A percentile compares a stretch with the other conserved stretches of the same genome.
These are phyloP conservation scores for Salix arbutifolia DNA, from an alignment of 345 rosid genomes.

Conservation along the genomic window DNA sequence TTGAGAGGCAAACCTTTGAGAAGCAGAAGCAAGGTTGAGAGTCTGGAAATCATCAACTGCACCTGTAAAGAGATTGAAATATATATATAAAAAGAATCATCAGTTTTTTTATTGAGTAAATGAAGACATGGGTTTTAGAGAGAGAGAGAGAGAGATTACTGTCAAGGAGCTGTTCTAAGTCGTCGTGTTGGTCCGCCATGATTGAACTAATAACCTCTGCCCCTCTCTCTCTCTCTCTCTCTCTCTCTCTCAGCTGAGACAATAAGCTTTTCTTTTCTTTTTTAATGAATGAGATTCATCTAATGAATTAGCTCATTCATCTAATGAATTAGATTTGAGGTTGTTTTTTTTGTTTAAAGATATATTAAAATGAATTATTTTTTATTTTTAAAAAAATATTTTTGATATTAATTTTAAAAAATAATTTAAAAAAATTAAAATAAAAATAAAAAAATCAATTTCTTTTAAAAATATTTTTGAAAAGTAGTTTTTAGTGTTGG, in stretches of 20 bases:
- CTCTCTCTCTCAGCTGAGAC: not conserved
- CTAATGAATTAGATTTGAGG: too few relatives aligned
- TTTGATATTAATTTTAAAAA: too few relatives aligned
- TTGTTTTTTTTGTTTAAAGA: too few relatives aligned
- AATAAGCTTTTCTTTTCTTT: not conserved
- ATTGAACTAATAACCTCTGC: not conserved
- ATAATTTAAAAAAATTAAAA: too few relatives aligned
- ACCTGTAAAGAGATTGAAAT: slow-evolving; percentile 48
- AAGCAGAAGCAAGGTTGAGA: slow-evolving; percentile 58
- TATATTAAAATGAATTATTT: too few relatives aligned
- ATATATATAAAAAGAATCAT: not conserved
- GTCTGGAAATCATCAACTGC: slow-evolving; percentile 95
- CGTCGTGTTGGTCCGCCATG: slow-evolving; percentile 70
- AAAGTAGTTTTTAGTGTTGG: too few relatives aligned
- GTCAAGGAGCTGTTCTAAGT: slow-evolving; percentile 92
- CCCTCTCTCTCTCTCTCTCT: not conserved
- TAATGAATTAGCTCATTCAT: too few relatives aligned
- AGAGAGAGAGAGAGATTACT: slow-evolving; percentile 35
- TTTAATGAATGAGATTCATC: not conserved
- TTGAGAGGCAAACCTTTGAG: slow-evolving; percentile 38
- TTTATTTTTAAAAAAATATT: too few relatives aligned
- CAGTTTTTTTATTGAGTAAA: not conserved
- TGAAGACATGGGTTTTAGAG: not conserved
- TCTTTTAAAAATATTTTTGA: too few relatives aligned
- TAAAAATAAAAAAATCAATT: too few relatives aligned